Conservation (phyloP, 345 rosid species). For the Eucalyptus marginata region DNA sequence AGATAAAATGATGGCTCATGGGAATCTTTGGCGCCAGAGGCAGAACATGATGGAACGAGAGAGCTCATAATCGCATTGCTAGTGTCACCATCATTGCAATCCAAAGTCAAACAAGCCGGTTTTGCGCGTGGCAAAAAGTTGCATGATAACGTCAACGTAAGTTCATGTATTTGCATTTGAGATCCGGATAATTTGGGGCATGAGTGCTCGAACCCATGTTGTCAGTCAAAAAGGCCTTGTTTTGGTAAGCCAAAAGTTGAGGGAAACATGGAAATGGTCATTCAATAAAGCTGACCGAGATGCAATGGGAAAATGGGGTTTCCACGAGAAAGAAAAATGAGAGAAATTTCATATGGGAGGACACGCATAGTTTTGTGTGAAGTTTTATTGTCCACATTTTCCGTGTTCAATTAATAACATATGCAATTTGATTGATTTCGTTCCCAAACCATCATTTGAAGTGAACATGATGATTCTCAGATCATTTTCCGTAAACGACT, state of each 20-base stretch:
- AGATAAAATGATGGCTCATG: background rate
- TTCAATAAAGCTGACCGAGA: background rate
- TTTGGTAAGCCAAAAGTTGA: background rate
- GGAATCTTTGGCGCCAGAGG: background rate
- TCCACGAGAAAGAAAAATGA: no score
- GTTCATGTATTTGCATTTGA: background rate
- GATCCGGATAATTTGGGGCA: background rate
- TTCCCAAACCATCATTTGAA: background rate
- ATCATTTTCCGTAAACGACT: background rate
- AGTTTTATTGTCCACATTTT: background rate
- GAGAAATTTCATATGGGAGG: background rate
- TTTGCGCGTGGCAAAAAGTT: background rate
- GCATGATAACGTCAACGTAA: background rate
- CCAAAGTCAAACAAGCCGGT: background rate
- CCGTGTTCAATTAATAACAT: background rate
- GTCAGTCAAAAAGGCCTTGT: background rate
- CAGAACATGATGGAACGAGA: background rate
- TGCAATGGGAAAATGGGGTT: no score
- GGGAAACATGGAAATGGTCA: background rate
- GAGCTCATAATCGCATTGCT: background rate
- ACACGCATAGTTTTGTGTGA: background rate
- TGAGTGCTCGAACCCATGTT: background rate
- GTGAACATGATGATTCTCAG: background rate
- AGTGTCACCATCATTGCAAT: background rate
- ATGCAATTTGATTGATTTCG: background rate